Conservation (phyloP, 306 rosid genomes). For the Fragaria iinumae region DNA sequence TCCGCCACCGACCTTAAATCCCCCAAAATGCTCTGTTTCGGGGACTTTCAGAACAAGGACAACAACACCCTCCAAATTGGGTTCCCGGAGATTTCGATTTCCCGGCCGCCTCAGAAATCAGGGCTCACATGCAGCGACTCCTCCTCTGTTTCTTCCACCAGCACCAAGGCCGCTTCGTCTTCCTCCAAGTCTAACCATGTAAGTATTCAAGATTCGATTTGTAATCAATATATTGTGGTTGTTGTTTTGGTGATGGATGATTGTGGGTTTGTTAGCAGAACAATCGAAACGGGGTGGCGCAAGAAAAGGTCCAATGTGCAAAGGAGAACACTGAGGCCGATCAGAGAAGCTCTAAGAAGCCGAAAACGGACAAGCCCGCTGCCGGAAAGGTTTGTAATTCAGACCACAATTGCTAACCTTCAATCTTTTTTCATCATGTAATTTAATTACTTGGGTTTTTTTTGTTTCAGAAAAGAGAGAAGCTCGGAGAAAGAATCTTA, state of each 20-base stretch:
- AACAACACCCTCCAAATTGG: background rate
- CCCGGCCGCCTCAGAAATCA: constrained; percentile 47
- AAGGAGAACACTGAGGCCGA: constrained; percentile 16
- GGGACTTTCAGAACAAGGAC: constrained; percentile 18
- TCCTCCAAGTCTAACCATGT: constrained; percentile 40
- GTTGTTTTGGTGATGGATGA: background rate
- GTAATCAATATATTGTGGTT: background rate
- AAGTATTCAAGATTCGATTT: background rate
- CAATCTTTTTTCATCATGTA: background rate
- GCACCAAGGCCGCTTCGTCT: constrained; percentile 29
- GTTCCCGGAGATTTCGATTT: constrained; percentile 23
- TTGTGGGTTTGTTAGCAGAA: constrained; percentile 36
- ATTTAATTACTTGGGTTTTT: background rate
- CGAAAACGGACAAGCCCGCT: constrained; percentile 40
- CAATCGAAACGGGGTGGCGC: constrained; percentile 52
- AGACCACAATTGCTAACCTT: background rate
- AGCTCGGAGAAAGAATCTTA: constrained; percentile 73
- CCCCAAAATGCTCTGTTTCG: constrained; percentile 76
- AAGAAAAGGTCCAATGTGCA: constrained; percentile 23
- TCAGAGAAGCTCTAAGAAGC: constrained; percentile 51
- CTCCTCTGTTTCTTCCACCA: constrained; percentile 57
- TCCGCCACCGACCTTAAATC: constrained; percentile 36
- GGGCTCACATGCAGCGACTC: constrained; percentile 57
- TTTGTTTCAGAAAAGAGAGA: constrained; percentile 65
- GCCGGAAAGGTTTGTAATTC: constrained; percentile 55